These are phyloP conservation scores for Clitopilus passeckerianus DNA, from an alignment of 768 basidiomycete genomes.

Conservation along the genomic window DNA sequence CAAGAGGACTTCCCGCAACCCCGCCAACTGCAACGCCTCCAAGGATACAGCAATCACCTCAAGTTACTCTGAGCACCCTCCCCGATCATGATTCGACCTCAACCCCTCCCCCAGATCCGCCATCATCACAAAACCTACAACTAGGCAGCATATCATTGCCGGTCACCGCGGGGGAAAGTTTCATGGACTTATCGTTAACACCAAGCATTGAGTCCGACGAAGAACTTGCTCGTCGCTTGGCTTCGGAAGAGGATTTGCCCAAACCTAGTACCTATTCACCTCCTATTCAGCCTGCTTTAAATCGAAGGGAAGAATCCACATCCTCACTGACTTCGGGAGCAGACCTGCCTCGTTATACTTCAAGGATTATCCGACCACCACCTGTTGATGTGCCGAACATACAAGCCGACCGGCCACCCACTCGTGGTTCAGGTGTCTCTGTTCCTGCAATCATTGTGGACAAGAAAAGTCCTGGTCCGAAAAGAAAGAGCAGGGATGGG, in stretches of 20 bases:
- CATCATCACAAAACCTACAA: not conserved
- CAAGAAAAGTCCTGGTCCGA: not conserved
- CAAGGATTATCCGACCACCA: not conserved
- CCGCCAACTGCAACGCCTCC: not conserved
- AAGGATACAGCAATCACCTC: not conserved
- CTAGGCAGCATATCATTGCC: not conserved
- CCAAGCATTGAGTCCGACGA: conserved; percentile 5
- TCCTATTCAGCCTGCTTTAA: not conserved
- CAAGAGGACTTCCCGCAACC: not conserved
- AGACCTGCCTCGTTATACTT: not conserved
- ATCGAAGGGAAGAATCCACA: not conserved
- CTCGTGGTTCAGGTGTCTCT: not conserved
- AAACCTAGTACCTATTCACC: too few species aligned
- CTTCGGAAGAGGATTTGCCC: not conserved
- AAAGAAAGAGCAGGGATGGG: not conserved
- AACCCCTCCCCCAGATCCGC: not conserved
- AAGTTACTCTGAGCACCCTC: not conserved
- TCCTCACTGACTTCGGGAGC: not conserved
- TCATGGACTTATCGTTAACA: not conserved
- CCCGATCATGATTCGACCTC: not conserved
- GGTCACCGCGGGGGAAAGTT: not conserved
- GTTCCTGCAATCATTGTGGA: not conserved
- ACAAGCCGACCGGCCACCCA: not conserved
- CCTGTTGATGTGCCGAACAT: not conserved
- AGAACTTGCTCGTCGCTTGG: conserved; percentile 4